Percentiles rank a stretch among this genome's conserved stretches.
These are phyloP conservation scores for Carex pumila DNA, from an alignment of 176 grass and related monocot species.

Conservation along the genomic window DNA sequence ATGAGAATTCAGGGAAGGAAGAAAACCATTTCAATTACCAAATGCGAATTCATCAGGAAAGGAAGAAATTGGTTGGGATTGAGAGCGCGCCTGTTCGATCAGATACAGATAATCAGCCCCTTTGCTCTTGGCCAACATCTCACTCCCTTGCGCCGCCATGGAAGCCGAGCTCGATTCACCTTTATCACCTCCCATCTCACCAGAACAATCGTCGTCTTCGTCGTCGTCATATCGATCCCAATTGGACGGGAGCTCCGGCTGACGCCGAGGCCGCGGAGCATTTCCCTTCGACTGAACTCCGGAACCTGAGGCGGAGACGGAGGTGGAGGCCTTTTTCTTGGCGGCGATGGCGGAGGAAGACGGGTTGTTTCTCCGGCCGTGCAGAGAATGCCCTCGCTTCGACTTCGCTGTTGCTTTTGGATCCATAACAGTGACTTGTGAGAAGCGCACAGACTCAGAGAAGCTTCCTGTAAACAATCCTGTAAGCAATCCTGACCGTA, in stretches of 20 bases:
- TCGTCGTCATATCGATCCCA: constrained; percentile 61
- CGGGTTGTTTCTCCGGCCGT: constrained; percentile 54
- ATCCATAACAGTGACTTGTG: constrained; percentile 38
- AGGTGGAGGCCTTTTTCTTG: constrained; percentile 44
- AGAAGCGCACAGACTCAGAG: background rate
- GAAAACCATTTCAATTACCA: background rate
- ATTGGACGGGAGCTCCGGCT: constrained; percentile 55
- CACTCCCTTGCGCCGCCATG: constrained; percentile 25
- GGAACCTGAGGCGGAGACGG: background rate
- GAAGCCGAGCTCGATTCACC: background rate
- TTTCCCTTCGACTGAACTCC: background rate
- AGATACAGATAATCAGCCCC: constrained; percentile 68
- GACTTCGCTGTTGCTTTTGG: constrained; percentile 84
- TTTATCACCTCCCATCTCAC: background rate
- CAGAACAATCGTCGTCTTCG: constrained; percentile 21
- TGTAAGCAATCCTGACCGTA: background rate
- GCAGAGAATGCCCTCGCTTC: constrained; percentile 72
- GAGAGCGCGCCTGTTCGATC: constrained; percentile 58
- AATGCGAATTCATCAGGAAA: constrained; percentile 22
- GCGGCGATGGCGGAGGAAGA: constrained; percentile 46
- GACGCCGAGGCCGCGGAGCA: constrained; percentile 11
- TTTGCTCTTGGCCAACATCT: constrained; percentile 63
- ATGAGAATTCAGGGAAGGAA: background rate
- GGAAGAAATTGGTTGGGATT: constrained; percentile 27
- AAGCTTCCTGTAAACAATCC: no score